A percentile compares a stretch with the other conserved stretches of the same genome.
Conservation (phyloP, 345 rosid genomes). For the Moringa oleifera region DNA sequence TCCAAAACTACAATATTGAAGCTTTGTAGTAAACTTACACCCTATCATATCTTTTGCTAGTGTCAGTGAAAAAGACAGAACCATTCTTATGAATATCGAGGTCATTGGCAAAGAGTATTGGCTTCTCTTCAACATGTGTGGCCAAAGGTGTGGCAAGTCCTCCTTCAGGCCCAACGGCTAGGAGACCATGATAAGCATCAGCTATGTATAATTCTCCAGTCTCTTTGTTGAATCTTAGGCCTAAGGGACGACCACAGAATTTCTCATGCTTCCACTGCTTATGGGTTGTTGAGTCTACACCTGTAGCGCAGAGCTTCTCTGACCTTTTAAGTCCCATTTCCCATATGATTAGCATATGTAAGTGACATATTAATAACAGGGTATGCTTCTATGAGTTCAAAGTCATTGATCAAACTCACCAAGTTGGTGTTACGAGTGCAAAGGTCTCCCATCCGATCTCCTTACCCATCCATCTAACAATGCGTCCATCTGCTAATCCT, state of each 20-base stretch:
- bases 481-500: constrained; percentile 84
- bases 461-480: constrained; percentile 97
- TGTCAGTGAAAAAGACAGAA: constrained; percentile 90
- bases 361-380: too few species aligned
- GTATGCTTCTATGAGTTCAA: too few species aligned
- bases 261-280: constrained; percentile 97
- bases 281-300: constrained; percentile 74
- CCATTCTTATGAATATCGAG: constrained; percentile 83
- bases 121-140: constrained; percentile 57
- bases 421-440: constrained; percentile 62
- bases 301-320: constrained; percentile 61
- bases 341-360: constrained; percentile 2
- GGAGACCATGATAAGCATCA: constrained; percentile 86
- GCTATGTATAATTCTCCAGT: constrained; percentile 75
- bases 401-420: too few species aligned
- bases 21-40: constrained; percentile 40
- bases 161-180: constrained; percentile 79
- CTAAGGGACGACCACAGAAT: constrained; percentile 79
- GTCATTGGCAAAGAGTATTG: constrained; percentile 89
- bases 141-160: constrained; percentile 76
- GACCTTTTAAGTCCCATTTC: constrained; percentile 54
- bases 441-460: constrained; percentile 83
- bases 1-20: too few species aligned
- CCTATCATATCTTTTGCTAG: constrained; percentile 84
- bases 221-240: constrained; percentile 64